Evolutionary conservation across 805 yeast species (phyloP).

Genomic region (Candida ficus): DNA sequence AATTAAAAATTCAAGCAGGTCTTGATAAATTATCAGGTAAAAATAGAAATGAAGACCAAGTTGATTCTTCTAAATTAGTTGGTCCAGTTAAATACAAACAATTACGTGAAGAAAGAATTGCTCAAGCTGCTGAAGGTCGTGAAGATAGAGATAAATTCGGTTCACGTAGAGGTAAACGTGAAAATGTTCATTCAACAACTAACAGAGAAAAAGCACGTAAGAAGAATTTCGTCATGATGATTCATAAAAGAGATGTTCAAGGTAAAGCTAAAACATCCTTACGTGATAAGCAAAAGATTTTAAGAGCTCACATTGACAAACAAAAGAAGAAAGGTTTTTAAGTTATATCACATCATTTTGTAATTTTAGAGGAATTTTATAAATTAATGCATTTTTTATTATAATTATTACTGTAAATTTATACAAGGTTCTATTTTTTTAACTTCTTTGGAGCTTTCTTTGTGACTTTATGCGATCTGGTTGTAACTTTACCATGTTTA

Average conservation of each 20-base stretch:
- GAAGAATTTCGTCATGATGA: conserved; percentile 99
- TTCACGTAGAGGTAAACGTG: conserved; percentile 76
- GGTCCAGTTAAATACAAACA: conserved; percentile 79
- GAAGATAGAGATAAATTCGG: conserved; percentile 92
- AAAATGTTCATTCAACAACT: conserved; percentile 80
- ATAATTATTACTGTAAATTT: background rate
- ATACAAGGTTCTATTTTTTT: background rate
- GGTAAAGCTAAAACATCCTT: conserved; percentile 89
- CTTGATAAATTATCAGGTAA: conserved; percentile 71
- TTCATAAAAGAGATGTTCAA: conserved; percentile 89
- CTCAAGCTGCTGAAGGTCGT: conserved; percentile 82
- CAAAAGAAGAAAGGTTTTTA: conserved; percentile 84
- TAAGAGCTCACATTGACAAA: conserved; percentile 80
- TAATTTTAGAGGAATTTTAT: conserved; percentile 1
- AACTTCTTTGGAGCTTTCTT: conserved; percentile 6
- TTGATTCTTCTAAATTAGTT: conserved; percentile 70
- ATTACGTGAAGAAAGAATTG: conserved; percentile 85
- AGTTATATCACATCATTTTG: conserved; percentile 1
- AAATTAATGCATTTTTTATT: background rate
- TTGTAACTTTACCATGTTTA: conserved; percentile 19
- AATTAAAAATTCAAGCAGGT: conserved; percentile 80
- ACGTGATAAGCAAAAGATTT: conserved; percentile 82
- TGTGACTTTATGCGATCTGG: no score
- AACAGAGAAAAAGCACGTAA: conserved; percentile 93
- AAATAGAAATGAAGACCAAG: conserved; percentile 69